A percentile compares a stretch with the other conserved stretches of the same genome.
Evolutionary conservation across 2,329 filamentous ascomycete species (phyloP).

Genomic region (Bipolaris zeicola): DNA sequence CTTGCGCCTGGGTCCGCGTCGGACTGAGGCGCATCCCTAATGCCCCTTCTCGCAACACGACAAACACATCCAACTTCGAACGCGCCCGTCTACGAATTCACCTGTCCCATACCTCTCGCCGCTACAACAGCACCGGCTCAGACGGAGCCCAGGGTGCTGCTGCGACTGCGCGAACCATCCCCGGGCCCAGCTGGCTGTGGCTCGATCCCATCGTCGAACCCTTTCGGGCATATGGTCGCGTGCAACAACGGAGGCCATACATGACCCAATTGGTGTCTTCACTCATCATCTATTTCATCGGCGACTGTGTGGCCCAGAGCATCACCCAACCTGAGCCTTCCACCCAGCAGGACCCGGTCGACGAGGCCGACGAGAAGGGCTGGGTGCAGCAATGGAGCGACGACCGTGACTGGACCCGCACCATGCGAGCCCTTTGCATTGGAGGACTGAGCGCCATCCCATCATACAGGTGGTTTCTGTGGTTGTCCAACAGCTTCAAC

Average conservation of each 20-base stretch:
- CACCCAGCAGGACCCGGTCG: neutral
- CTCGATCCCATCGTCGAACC: conserved; percentile 54
- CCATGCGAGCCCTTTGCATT: conserved; percentile 73
- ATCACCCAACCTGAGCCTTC: conserved; percentile 49
- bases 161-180: conserved; percentile 42
- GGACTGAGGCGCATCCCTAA: conserved; percentile 33
- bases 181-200: conserved; percentile 54
- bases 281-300: conserved; percentile 77
- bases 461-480: conserved; percentile 82
- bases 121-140: conserved; percentile 27
- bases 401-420: conserved; percentile 59
- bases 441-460: conserved; percentile 77
- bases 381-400: conserved; percentile 52
- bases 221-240: conserved; percentile 66
- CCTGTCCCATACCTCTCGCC: conserved; percentile 18
- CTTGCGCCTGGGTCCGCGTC: conserved; percentile 35
- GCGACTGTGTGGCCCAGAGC: conserved; percentile 77
- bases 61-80: conserved; percentile 12
- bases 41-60: conserved; percentile 13
- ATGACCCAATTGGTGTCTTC: conserved; percentile 78
- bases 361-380: conserved; percentile 31
- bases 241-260: conserved; percentile 74
- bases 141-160: conserved; percentile 26
- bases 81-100: conserved; percentile 18
- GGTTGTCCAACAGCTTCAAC: conserved; percentile 82